Evolutionary conservation across 306 rosid genomes (phyloP).

Genomic region (Prunus davidiana): DNA sequence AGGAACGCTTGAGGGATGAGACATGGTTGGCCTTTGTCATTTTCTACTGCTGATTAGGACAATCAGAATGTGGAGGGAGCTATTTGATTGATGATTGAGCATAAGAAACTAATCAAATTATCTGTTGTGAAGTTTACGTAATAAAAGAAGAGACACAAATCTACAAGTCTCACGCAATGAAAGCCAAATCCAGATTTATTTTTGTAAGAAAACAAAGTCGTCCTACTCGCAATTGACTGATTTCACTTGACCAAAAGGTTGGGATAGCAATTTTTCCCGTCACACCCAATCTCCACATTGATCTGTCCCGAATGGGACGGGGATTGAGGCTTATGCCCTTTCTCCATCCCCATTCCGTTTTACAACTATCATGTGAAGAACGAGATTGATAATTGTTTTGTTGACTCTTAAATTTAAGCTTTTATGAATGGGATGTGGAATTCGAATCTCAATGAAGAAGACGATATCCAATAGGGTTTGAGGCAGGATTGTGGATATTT

Average conservation of each 20-base stretch:
- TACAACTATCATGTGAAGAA: too few relatives aligned
- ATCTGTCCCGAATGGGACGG: too few relatives aligned
- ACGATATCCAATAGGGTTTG: too few relatives aligned
- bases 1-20: not conserved
- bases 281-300: too few relatives aligned
- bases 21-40: not conserved
- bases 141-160: not conserved
- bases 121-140: not conserved
- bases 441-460: too few relatives aligned
- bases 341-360: too few relatives aligned
- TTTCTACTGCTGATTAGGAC: not conserved
- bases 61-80: not conserved
- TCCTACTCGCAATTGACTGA: not conserved
- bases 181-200: not conserved
- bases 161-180: not conserved
- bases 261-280: too few relatives aligned
- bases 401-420: too few relatives aligned
- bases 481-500: too few relatives aligned
- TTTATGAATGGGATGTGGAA: too few relatives aligned
- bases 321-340: too few relatives aligned
- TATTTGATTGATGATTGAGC: not conserved
- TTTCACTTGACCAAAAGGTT: not conserved
- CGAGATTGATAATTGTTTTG: too few relatives aligned
- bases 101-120: not conserved
- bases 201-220: not conserved